These are phyloP conservation scores for Rhynchospora pubera DNA, from an alignment of 176 grass and related monocot genomes.

Conservation along the genomic window DNA sequence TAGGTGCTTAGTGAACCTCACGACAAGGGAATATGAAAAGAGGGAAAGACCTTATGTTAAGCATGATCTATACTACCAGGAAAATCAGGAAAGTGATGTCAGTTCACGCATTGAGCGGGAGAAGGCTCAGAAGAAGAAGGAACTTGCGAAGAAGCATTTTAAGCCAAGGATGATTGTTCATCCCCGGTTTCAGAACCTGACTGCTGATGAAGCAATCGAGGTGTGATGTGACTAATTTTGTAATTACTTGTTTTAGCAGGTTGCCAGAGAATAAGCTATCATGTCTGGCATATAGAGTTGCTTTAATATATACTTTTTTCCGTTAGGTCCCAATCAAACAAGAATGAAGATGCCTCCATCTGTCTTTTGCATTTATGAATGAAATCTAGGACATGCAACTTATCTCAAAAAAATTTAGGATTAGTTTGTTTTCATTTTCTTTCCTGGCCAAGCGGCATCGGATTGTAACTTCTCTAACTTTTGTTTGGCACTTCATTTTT, in stretches of 20 bases:
- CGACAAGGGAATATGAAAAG: slow-evolving; percentile 63
- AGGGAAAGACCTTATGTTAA: slow-evolving; percentile 42
- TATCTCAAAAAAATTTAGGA: not conserved
- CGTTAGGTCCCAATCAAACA: not conserved
- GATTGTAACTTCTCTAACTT: not conserved
- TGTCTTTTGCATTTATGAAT: not conserved
- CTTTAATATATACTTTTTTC: not conserved
- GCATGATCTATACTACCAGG: slow-evolving; percentile 68
- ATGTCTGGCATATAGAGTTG: not conserved
- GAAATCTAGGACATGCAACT: not conserved
- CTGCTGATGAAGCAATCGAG: slow-evolving; percentile 91
- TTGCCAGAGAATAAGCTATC: not conserved
- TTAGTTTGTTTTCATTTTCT: not conserved
- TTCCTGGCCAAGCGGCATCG: not conserved
- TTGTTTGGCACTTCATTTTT: not conserved
- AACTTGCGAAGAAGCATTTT: slow-evolving; percentile 79
- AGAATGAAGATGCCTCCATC: not conserved
- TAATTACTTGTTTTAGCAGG: not conserved
- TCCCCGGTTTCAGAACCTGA: slow-evolving; percentile 87
- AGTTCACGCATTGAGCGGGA: slow-evolving; percentile 41
- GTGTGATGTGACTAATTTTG: slow-evolving; percentile 23
- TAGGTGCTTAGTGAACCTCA: slow-evolving; percentile 71
- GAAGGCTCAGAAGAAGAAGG: slow-evolving; percentile 67
- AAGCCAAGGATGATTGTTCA: slow-evolving; percentile 97
- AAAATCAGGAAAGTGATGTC: slow-evolving; percentile 43